Evolutionary conservation across 495 filamentous ascomycete species (phyloP).

Genomic region (Lichina pygmaea): DNA sequence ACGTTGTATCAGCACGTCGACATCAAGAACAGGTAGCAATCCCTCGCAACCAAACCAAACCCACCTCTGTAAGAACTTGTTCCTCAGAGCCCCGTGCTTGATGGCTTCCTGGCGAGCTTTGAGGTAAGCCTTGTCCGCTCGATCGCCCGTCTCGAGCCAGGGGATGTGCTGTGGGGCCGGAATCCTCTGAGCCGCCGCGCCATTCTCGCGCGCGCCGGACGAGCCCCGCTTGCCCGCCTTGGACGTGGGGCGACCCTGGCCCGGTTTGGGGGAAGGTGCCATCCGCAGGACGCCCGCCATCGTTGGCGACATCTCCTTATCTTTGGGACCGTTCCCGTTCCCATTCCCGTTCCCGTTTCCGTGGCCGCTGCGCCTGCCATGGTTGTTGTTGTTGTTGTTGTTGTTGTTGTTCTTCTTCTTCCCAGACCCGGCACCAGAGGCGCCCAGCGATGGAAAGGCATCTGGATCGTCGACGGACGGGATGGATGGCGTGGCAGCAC

Average conservation of each 20-base stretch:
- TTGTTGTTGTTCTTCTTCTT: constrained; percentile 34
- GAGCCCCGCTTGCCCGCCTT: constrained; percentile 26
- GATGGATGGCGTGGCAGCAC: constrained; percentile 34
- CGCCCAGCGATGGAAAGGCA: constrained; percentile 80
- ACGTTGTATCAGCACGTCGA: background rate
- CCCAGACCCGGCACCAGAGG: constrained; percentile 45
- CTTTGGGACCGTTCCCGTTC: constrained; percentile 33
- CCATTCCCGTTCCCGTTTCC: background rate
- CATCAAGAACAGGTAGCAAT: background rate
- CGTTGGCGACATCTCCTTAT: constrained; percentile 37
- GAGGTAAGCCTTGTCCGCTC: constrained; percentile 76
- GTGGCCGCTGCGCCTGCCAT: constrained; percentile 62
- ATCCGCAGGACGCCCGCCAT: constrained; percentile 87
- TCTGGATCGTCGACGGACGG: constrained; percentile 80
- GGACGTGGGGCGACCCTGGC: constrained; percentile 8
- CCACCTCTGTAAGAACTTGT: constrained; percentile 90
- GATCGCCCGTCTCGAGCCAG: constrained; percentile 87
- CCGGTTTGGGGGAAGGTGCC: constrained; percentile 47
- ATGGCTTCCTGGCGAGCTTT: constrained; percentile 85
- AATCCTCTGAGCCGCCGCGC: constrained; percentile 55
- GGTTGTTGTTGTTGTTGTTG: no score
- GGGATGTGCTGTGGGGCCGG: constrained; percentile 75
- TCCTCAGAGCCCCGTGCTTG: constrained; percentile 80
- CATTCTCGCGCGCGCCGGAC: constrained; percentile 42
- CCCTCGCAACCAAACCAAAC: background rate